Conservation (phyloP, 179 eudicot genomes). For the Vitellaria paradoxa region DNA sequence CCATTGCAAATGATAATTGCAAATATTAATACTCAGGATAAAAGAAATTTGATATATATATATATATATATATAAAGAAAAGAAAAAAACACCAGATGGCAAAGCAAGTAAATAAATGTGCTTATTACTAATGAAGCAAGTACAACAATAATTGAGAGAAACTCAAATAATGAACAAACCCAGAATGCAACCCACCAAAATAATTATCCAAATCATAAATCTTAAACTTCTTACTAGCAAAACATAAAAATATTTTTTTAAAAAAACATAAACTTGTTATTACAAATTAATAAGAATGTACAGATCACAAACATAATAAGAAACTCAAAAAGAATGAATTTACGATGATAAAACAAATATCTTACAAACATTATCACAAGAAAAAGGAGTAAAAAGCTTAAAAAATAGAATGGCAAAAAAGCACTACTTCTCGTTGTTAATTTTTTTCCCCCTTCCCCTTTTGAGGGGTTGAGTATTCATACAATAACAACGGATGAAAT, state of each 20-base stretch:
- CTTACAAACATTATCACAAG: slow-evolving; percentile 4
- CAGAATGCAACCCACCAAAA: neutral
- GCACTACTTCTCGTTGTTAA: neutral
- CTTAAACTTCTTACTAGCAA: neutral
- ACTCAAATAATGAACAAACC: neutral
- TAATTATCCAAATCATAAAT: slow-evolving; percentile 2
- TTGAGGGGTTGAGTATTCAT: neutral
- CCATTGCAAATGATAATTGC: neutral
- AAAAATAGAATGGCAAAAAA: slow-evolving; percentile 1
- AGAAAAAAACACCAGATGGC: neutral
- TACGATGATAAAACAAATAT: neutral
- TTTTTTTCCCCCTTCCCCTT: neutral
- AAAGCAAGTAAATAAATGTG: too few species aligned
- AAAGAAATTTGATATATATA: too few species aligned
- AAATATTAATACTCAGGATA: neutral
- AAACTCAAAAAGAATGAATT: neutral
- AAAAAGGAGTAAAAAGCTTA: too few species aligned
- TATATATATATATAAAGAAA: too few species aligned
- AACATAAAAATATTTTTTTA: too few species aligned
- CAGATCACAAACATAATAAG: neutral
- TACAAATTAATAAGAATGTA: neutral
- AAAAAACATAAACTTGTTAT: neutral
- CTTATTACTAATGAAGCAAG: too few species aligned
- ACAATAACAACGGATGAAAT: slow-evolving; percentile 2
- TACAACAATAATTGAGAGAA: neutral